A percentile compares a stretch with the other conserved stretches of the same genome.
Evolutionary conservation across 306 rosid species (phyloP).

Genomic region (Cyamopsis tetragonoloba): DNA sequence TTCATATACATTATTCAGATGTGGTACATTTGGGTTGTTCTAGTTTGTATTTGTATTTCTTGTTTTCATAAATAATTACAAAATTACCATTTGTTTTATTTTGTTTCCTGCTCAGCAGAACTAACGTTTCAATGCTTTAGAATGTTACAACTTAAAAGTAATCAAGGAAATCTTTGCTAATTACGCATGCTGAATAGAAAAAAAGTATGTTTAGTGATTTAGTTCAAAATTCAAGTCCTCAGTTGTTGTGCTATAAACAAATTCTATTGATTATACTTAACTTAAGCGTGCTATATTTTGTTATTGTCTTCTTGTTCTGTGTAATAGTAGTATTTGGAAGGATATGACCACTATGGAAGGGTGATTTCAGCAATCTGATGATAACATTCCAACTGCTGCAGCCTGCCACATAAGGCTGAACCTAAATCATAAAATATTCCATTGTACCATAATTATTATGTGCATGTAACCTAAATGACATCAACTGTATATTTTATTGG

Average conservation of each 20-base stretch:
- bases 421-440: constrained; percentile 35
- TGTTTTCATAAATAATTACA: too few species aligned
- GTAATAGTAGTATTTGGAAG: constrained; percentile 34
- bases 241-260: constrained; percentile 13
- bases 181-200: constrained; percentile 9
- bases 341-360: constrained; percentile 35
- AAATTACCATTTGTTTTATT: too few species aligned
- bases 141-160: constrained; percentile 24
- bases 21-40: not conserved
- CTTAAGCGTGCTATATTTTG: constrained; percentile 33
- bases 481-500: constrained; percentile 19
- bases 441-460: constrained; percentile 21
- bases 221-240: constrained; percentile 7
- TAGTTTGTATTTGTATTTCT: too few species aligned
- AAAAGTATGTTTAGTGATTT: not conserved
- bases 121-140: constrained; percentile 3
- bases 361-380: constrained; percentile 50
- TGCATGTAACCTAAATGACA: constrained; percentile 34
- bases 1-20: constrained; percentile 32
- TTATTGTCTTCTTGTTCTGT: constrained; percentile 34
- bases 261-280: constrained; percentile 23
- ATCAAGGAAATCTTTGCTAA: constrained; percentile 20
- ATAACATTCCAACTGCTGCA: constrained; percentile 53
- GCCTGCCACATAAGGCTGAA: constrained; percentile 37
- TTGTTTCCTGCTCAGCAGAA: too few species aligned